Conservation (phyloP, 1,284 basidiomycete genomes). For the Boletus albobrunnescens region DNA sequence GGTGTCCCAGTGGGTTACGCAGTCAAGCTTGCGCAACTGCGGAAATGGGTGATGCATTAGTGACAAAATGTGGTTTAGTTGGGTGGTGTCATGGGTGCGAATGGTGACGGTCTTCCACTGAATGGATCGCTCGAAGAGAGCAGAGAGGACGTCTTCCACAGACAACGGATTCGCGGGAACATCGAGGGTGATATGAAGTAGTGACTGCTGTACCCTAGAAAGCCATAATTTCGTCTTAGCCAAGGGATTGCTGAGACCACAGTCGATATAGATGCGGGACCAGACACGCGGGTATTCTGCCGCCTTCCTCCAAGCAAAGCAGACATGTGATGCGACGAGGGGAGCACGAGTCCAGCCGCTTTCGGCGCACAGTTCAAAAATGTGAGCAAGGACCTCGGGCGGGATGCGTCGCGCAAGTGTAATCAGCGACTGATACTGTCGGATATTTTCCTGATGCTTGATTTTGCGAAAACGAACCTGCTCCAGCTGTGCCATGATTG, state of each 20-base stretch:
- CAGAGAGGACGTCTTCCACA: slow-evolving; percentile 35
- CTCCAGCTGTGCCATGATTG: slow-evolving; percentile 39
- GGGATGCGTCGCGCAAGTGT: slow-evolving; percentile 56
- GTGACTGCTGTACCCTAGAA: slow-evolving; percentile 39
- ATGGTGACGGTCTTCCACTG: slow-evolving; percentile 48
- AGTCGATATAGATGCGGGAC: slow-evolving; percentile 54
- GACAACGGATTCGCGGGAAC: slow-evolving; percentile 31
- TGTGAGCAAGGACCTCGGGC: slow-evolving; percentile 50
- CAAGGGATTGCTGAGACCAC: slow-evolving; percentile 42
- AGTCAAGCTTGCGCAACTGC: slow-evolving; percentile 28
- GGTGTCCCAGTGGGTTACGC: slow-evolving; percentile 18
- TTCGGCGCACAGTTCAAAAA: slow-evolving; percentile 49
- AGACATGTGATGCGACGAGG: slow-evolving; percentile 55
- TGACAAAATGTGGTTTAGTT: slow-evolving; percentile 40
- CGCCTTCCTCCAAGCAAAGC: slow-evolving; percentile 56
- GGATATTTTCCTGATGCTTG: slow-evolving; percentile 41
- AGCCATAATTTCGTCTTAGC: slow-evolving; percentile 50
- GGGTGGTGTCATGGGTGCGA: slow-evolving; percentile 35
- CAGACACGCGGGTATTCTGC: slow-evolving; percentile 50
- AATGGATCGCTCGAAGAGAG: slow-evolving; percentile 38
- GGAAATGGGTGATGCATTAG: slow-evolving; percentile 33
- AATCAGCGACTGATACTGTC: slow-evolving; percentile 44
- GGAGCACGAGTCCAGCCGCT: slow-evolving; percentile 55
- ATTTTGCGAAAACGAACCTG: slow-evolving; percentile 43
- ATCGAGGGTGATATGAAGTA: slow-evolving; percentile 44